Evolutionary conservation across 2,329 filamentous ascomycete genomes (phyloP).

Genomic region (Peltaster fructicola): DNA sequence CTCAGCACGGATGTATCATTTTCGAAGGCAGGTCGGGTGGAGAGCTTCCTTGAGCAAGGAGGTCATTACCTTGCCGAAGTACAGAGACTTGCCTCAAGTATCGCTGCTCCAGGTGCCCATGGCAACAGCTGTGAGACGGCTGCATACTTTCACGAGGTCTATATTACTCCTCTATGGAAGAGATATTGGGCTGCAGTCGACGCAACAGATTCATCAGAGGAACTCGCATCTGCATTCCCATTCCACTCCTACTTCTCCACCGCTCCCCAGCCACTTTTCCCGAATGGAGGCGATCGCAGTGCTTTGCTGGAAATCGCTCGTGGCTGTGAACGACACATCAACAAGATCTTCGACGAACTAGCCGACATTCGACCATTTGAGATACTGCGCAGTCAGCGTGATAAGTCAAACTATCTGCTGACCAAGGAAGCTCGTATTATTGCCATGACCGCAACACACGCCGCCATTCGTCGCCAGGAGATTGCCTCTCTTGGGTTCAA

Average conservation of each 20-base stretch:
- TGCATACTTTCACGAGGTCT: conserved; percentile 88
- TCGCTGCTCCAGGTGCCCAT: conserved; percentile 82
- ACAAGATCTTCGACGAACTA: conserved; percentile 78
- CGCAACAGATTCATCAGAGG: conserved; percentile 33
- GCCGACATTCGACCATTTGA: conserved; percentile 92
- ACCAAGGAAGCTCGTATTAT: conserved; percentile 93
- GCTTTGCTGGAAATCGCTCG: conserved; percentile 56
- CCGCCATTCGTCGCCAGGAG: conserved; percentile 80
- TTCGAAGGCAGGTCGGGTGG: conserved; percentile 85
- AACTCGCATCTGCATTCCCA: conserved; percentile 61
- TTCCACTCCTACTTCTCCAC: conserved; percentile 78
- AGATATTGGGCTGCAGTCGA: conserved; percentile 56
- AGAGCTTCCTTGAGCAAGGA: conserved; percentile 84
- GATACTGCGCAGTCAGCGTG: conserved; percentile 69
- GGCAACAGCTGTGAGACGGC: conserved; percentile 92
- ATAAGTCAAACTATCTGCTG: conserved; percentile 91
- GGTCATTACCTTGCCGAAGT: conserved; percentile 66
- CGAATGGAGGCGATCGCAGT: conserved; percentile 45
- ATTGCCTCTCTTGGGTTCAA: conserved; percentile 86
- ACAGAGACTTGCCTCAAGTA: conserved; percentile 64
- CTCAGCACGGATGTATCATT: conserved; percentile 72
- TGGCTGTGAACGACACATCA: conserved; percentile 77
- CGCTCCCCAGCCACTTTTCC: conserved; percentile 73
- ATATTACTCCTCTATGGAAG: conserved; percentile 73
- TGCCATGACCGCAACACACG: conserved; percentile 97